Base-by-base conservation (phyloP, 1,139 yeast species). In the Magnusiomyces suaveolens region DNA sequence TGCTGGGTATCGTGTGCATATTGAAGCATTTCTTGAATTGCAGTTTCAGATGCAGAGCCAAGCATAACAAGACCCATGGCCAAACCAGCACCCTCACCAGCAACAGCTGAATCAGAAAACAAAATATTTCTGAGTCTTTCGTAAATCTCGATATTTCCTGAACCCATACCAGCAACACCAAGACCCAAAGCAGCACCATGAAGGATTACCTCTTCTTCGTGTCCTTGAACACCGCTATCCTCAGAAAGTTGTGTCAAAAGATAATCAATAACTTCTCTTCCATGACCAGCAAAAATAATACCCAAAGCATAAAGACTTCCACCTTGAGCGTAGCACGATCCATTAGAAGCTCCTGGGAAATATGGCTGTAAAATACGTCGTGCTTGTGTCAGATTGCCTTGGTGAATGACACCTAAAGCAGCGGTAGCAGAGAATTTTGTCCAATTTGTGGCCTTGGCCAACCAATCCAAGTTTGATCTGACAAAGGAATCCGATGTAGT, bases 361-460 rank as follows among this genome's bases (percentile, higher is more conserved):
- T 92, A 94, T 38, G 98, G 97, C 61, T 85, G 84, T 68, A 92
- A 78, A 52, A 92, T 83, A 60, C 84, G 81, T 68, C 83, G 83
- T 56, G 98, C 98, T 68, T 88, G 96, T 0, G 95, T 80, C 60
- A 92, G 77, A 68, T 92, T 90, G 53, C 98, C 98, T 66, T 86
- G 87, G 67, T 92, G 98, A 63, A 92, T 90, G 38, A 92, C 98
- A 68, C 99, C 99, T 57, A 94, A 76, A 16, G 97, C 97, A 21
- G 98, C 98, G 32, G 98, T 92, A 4, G 98, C 97, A 0, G 96
- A 83, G 68, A 92, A 92, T 68, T 92, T 92, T 8, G 97, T 90
- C 99, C 99, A 92, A 71, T 90, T 90, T 52, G 94, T 84, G 14
- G 98, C 97, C 72, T 89, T 88, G 43, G 96, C 95, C 62, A 92